A percentile compares a stretch with the other conserved stretches of the same genome.
Evolutionary conservation across 345 rosid genomes (phyloP).

Genomic region (Fremontodendron californicum): DNA sequence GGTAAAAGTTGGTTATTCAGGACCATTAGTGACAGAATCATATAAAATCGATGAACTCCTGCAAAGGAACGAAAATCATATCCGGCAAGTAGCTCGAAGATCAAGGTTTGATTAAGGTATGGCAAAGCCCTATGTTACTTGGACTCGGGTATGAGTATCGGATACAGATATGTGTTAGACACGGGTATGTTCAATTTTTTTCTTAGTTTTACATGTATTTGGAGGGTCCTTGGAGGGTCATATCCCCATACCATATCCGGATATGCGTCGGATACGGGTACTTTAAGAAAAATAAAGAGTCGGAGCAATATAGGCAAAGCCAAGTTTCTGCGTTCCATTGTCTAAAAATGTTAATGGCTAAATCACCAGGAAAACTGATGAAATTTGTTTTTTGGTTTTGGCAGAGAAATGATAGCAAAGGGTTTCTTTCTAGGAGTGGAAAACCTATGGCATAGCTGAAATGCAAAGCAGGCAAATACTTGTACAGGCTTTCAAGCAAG

Average conservation of each 20-base stretch:
- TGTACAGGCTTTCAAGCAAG: too few relatives aligned
- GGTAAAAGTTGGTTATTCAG: conserved; percentile 34
- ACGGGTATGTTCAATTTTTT: too few relatives aligned
- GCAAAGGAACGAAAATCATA: conserved; percentile 53
- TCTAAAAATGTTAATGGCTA: background rate
- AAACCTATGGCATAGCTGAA: too few relatives aligned
- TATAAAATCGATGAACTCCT: conserved; percentile 38
- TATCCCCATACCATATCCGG: too few relatives aligned
- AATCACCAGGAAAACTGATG: background rate
- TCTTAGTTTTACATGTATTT: too few relatives aligned
- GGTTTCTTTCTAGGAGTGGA: background rate
- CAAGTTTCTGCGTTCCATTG: background rate
- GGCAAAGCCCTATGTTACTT: too few relatives aligned
- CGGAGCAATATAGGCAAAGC: too few relatives aligned
- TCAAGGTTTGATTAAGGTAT: conserved; percentile 40
- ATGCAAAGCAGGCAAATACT: background rate
- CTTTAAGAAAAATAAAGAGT: too few relatives aligned
- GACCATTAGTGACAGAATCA: conserved; percentile 47
- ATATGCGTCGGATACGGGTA: too few relatives aligned
- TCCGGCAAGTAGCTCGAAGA: conserved; percentile 44
- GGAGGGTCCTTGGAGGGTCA: too few relatives aligned
- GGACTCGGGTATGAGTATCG: too few relatives aligned
- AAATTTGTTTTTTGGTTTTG: background rate
- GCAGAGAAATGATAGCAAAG: conserved; percentile 4
- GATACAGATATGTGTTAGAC: too few relatives aligned